A percentile compares a stretch with the other conserved stretches of the same genome.
Evolutionary conservation across 768 basidiomycete genomes (phyloP).

Genomic region (Cystobasidium onofrii): DNA sequence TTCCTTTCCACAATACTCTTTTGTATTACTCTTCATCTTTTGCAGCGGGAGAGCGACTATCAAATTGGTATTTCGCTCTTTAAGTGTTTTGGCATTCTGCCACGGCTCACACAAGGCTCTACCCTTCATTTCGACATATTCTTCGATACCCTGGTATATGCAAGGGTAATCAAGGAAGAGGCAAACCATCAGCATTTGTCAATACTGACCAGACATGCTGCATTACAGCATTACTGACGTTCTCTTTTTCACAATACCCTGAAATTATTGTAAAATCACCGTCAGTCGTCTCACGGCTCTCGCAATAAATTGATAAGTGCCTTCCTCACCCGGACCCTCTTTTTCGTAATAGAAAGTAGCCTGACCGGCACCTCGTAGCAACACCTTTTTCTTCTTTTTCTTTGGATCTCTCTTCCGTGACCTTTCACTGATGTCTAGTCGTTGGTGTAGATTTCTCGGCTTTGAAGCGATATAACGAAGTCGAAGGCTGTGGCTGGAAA

Average conservation of each 20-base stretch:
- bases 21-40: background rate
- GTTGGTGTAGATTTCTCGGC: background rate
- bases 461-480: background rate
- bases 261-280: background rate
- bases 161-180: background rate
- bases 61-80: background rate
- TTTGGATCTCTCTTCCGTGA: background rate
- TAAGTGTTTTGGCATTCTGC: background rate
- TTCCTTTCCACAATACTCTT: background rate
- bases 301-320: background rate
- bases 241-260: background rate
- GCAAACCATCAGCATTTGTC: too few relatives aligned
- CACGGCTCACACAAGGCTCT: background rate
- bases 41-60: background rate
- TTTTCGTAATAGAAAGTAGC: constrained; percentile 1
- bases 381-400: background rate
- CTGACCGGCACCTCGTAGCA: background rate
- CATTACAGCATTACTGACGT: too few relatives aligned
- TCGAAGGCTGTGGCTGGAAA: too few relatives aligned
- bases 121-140: background rate
- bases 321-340: background rate
- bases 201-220: too few relatives aligned
- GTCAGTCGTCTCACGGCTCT: too few relatives aligned
- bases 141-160: background rate
- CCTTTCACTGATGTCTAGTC: background rate